Evolutionary conservation across 345 rosid genomes (phyloP).

Genomic region (Excoecaria agallocha): DNA sequence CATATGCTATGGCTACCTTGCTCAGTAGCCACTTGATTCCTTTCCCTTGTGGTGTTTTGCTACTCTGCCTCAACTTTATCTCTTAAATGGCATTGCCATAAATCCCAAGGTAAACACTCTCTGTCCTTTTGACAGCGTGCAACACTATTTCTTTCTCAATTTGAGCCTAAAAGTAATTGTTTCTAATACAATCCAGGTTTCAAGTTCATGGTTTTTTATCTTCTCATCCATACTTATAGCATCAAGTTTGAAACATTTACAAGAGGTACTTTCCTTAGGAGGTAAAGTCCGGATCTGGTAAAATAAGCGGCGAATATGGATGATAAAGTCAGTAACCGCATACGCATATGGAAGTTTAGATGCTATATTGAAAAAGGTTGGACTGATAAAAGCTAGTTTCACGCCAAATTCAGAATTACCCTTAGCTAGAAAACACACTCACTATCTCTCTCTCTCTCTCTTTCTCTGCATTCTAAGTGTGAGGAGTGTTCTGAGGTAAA

Average conservation of each 20-base stretch:
- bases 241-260: constrained; percentile 3
- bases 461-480: background rate
- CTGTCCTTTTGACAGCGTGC: background rate
- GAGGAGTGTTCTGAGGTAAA: constrained; percentile 29
- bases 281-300: too few species aligned
- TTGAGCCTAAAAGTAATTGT: background rate
- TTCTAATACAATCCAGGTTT: constrained; percentile 4
- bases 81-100: constrained; percentile 16
- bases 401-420: too few species aligned
- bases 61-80: too few species aligned
- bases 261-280: too few species aligned
- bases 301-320: too few species aligned
- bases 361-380: too few species aligned
- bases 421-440: background rate
- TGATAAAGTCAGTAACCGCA: too few species aligned
- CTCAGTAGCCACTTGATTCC: constrained; percentile 20
- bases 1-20: constrained; percentile 20
- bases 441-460: background rate
- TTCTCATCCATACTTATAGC: constrained; percentile 7
- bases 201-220: constrained; percentile 8
- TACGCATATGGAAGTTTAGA: too few species aligned
- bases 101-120: constrained; percentile 19
- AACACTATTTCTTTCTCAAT: background rate
- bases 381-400: constrained; percentile 22
- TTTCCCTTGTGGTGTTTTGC: constrained; percentile 27